Evolutionary conservation across 768 basidiomycete species (phyloP), one percentile per base, ranked within the genome.

Genomic region (Podaxis sp.): DNA sequence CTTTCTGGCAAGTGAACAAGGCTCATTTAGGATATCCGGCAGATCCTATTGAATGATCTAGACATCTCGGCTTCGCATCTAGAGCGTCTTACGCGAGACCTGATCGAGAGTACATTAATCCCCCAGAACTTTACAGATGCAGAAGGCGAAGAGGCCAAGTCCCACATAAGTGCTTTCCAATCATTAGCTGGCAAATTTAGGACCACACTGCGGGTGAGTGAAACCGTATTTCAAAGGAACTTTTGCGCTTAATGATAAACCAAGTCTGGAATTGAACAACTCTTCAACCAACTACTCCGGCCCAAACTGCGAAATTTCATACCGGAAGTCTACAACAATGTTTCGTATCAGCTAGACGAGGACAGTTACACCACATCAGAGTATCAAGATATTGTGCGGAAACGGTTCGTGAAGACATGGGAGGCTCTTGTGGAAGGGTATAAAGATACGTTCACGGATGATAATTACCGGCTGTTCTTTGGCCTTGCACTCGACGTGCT

Each of bases 1-100:
- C 11, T 41, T 38, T 64, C 38, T 38, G 15, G 12, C 27, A 46
- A 9, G 46, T 9, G 29, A 33, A 5, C 29, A 49, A 24, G 29
- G 37, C 56, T 61, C 40, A 59, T 43, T 15, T 66, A 51, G 55
- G 47, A 49, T 57, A 52, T 43, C 11, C 22, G 6, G 12, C 70
- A 98, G 96, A 89, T 88, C 38, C 82, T 91, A 50, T 78, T 98
- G 55, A 99, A 99, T 71, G 94, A 99, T 73, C 80, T 99, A n/a
- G 95, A 98, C 72, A 73, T 94, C 17, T 98, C 96, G 2, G 87
- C 88, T 2, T 90, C 86, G 5, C 95, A 99, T 75, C 84, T 96
- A 73, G 93, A 96, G 57, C 86, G 91, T 52, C 79, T 99, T 22
- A 75, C 87, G 4, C 84, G 82, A 59, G 93, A 95, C 65, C 68